Conservation (phyloP, 2,329 filamentous ascomycete genomes). For the Drechslerella coelobrocha region DNA sequence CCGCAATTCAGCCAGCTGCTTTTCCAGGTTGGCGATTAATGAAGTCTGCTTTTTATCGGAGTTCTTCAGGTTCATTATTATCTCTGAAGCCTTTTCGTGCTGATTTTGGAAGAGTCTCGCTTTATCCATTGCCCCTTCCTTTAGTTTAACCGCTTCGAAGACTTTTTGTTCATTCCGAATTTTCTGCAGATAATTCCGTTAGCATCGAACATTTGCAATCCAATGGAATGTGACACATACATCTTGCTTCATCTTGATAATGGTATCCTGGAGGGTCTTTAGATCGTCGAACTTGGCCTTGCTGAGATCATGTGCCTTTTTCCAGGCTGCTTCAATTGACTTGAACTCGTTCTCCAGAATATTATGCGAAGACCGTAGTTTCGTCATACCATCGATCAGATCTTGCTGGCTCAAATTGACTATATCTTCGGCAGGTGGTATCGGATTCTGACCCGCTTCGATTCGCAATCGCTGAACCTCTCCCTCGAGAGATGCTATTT, state of each 20-base stretch:
- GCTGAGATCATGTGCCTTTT: constrained; percentile 82
- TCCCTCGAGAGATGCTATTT: constrained; percentile 80
- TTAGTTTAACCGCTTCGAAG: constrained; percentile 92
- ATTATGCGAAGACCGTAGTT: constrained; percentile 78
- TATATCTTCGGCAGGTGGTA: constrained; percentile 59
- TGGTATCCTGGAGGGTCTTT: constrained; percentile 60
- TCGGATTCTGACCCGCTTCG: constrained; percentile 63
- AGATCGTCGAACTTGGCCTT: constrained; percentile 70
- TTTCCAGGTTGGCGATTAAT: constrained; percentile 81
- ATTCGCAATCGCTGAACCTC: constrained; percentile 75
- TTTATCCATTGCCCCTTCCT: constrained; percentile 82
- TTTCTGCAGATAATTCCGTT: constrained; percentile 81
- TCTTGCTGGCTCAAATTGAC: constrained; percentile 72
- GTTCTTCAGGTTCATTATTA: constrained; percentile 91
- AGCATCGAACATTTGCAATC: constrained; percentile 62
- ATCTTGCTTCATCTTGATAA: constrained; percentile 72
- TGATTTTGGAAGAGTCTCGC: constrained; percentile 79
- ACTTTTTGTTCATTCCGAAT: constrained; percentile 97
- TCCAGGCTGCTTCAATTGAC: constrained; percentile 88
- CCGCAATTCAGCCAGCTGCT: constrained; percentile 82
- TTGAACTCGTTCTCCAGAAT: constrained; percentile 86
- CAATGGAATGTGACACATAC: constrained; percentile 15
- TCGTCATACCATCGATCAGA: constrained; percentile 74
- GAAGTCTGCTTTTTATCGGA: constrained; percentile 78
- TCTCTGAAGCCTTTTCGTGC: constrained; percentile 88